Conservation (phyloP, 1,284 basidiomycete genomes). For the Cutaneotrichosporon mucoides region DNA sequence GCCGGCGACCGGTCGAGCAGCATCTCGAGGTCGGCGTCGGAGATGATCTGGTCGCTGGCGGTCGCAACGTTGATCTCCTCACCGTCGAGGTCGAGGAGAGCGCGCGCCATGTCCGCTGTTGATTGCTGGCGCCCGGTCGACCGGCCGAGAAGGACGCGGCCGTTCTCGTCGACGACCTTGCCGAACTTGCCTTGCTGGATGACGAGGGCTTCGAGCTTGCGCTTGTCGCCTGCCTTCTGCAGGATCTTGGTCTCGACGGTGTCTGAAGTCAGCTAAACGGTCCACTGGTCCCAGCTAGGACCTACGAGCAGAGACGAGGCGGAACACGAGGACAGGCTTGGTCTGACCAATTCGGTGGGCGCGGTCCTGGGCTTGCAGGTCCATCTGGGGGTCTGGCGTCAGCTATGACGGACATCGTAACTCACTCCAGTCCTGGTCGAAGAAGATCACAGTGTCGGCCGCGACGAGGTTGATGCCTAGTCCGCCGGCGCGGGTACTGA, state of each 20-base stretch:
- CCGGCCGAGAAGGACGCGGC: slow-evolving; percentile 53
- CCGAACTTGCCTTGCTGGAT: slow-evolving; percentile 85
- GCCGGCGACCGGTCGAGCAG: slow-evolving; percentile 75
- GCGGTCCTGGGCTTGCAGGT: slow-evolving; percentile 90
- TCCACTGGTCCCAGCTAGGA: background rate
- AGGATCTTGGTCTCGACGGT: slow-evolving; percentile 91
- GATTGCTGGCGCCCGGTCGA: slow-evolving; percentile 51
- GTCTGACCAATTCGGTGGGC: slow-evolving; percentile 95
- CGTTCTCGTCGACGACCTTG: slow-evolving; percentile 56
- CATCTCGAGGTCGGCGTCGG: slow-evolving; percentile 70
- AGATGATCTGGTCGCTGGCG: slow-evolving; percentile 70
- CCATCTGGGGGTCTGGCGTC: slow-evolving; percentile 74
- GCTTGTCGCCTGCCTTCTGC: slow-evolving; percentile 78
- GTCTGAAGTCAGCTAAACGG: slow-evolving; percentile 41
- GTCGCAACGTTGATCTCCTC: slow-evolving; percentile 86
- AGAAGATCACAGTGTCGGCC: slow-evolving; percentile 92
- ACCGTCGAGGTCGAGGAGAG: slow-evolving; percentile 72
- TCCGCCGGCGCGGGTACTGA: slow-evolving; percentile 90
- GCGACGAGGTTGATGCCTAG: slow-evolving; percentile 87
- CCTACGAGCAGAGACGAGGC: slow-evolving; percentile 67
- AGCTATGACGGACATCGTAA: slow-evolving; percentile 57
- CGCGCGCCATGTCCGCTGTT: slow-evolving; percentile 75
- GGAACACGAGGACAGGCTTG: slow-evolving; percentile 79
- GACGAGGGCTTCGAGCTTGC: slow-evolving; percentile 86
- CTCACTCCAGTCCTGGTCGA: slow-evolving; percentile 80